Conservation (phyloP, 495 filamentous ascomycete species). For the Penicillium simplicissimum region DNA sequence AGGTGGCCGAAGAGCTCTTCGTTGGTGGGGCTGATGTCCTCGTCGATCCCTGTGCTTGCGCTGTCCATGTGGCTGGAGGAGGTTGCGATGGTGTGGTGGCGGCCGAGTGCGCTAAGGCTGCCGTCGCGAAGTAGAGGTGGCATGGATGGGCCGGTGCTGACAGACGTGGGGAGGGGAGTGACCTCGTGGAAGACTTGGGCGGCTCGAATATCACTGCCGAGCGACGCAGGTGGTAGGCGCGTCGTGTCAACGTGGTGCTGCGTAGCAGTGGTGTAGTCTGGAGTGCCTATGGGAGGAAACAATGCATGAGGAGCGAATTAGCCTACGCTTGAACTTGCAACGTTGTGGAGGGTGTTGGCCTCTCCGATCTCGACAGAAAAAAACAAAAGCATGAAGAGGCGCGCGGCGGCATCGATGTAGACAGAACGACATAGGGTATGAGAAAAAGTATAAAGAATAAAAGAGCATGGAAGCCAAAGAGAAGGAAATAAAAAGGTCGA, state of each 20-base stretch:
- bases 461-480: conserved; percentile 27
- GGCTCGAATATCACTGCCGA: conserved; percentile 60
- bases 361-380: conserved; percentile 12
- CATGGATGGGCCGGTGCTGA: conserved; percentile 62
- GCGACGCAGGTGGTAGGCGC: conserved; percentile 26
- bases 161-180: conserved; percentile 59
- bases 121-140: conserved; percentile 67
- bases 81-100: conserved; percentile 40
- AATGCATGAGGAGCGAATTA: conserved; percentile 32
- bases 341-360: conserved; percentile 19
- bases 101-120: conserved; percentile 56
- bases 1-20: conserved; percentile 79
- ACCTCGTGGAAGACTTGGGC: conserved; percentile 79
- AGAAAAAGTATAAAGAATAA: conserved; percentile 19
- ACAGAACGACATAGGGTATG: conserved; percentile 31
- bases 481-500: conserved; percentile 23
- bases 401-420: conserved; percentile 29
- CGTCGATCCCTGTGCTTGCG: conserved; percentile 31
- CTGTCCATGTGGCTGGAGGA: conserved; percentile 39
- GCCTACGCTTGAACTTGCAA: conserved; percentile 44
- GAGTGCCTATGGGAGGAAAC: conserved; percentile 37
- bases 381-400: conserved; percentile 20
- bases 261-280: conserved; percentile 35
- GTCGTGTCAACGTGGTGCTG: conserved; percentile 31
- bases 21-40: conserved; percentile 49